Percentiles rank a stretch among this genome's conserved stretches.
phyloP scores from a whole-genome alignment of 1,139 yeast genomes.

The Sugiyamaella neomexicana region DNA sequence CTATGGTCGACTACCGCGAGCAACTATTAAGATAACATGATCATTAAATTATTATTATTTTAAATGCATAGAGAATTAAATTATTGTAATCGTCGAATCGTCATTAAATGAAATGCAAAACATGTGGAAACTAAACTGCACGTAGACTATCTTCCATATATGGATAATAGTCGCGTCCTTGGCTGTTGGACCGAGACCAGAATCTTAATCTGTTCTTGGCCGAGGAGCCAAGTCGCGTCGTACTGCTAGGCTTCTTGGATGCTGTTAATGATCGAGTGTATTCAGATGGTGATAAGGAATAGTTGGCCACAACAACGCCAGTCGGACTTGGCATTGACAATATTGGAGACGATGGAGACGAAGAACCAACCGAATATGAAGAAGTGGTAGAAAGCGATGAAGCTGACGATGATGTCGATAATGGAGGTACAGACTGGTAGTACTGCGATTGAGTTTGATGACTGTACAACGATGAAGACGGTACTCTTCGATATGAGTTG shows the following conservation, averaged over 20 bases:
- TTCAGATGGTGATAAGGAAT: constrained; percentile 13
- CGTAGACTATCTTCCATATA: constrained; percentile 13
- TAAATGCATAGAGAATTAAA: not conserved
- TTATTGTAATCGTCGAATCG: no score
- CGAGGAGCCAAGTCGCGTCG: constrained; percentile 4
- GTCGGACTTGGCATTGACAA: constrained; percentile 20
- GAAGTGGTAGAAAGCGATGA: constrained; percentile 18
- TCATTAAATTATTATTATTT: not conserved
- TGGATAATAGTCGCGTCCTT: constrained; percentile 11
- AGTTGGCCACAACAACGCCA: not conserved
- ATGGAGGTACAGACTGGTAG: constrained; percentile 15
- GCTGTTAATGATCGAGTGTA: constrained; percentile 12
- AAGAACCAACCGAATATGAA: constrained; percentile 8
- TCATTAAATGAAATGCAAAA: constrained; percentile 10
- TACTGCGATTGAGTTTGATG: constrained; percentile 8
- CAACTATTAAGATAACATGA: no score
- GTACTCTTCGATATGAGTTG: constrained; percentile 16
- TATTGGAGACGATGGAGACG: constrained; percentile 17
- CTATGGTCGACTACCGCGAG: no score
- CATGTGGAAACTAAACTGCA: not conserved
- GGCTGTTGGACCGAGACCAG: constrained; percentile 15
- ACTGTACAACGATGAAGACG: not conserved
- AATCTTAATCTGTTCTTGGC: constrained; percentile 14
- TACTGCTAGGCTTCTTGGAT: not conserved
- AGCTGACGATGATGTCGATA: constrained; percentile 19